Base-by-base conservation (phyloP, 2,329 filamentous ascomycete genomes). In the Aspergillus sp. region DNA sequence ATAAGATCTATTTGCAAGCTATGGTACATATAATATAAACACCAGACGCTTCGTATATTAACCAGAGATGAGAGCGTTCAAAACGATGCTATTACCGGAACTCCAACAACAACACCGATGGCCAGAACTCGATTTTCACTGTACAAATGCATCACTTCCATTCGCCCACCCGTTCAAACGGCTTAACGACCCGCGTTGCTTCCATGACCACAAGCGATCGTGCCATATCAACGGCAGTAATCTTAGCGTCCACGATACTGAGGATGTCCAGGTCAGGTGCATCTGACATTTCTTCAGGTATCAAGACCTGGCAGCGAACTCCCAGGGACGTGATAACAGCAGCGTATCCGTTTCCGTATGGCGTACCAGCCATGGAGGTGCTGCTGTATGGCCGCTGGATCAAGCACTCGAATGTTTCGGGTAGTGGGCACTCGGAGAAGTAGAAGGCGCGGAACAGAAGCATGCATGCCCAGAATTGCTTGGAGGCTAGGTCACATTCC, bases 381-480 rank as follows among this genome's bases (percentile, higher is more conserved):
- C 59, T 60, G n/a, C 58, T 56, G 30, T 67, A 70, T 4, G 68
- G 68, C 21, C 68, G 68, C 59, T 71, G 73, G 23, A 77, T 68
- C 23, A 74, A 52, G 61, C 71, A 77, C 25, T 72, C 67, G 62
- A 84, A 81, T 0, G 77, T 80, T 15, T 79, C 69, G 0, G 85
- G 85, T 4, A 87, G 71, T 1, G 72, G 54, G 10, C 79, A 80
- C 66, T 87, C 82, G 8, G 76, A 75, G 70, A 83, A 86, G 67
- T 85, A 80, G 66, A 83, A 81, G 13, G 84, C 85, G 47, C 86
- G 83, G 73, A 84, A 83, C 41, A 88, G 75, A 2, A 86, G 80
- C 69, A 83, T 78, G 13, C 76, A 69, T 2, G 75, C 70, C 86
- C 86, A 88, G 66, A 81, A 81, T 6, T 73, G 62, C 62, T 71